Percentiles rank a stretch among this genome's conserved stretches.
Evolutionary conservation across 1,284 basidiomycete species (phyloP).

Genomic region (Cutaneotrichosporon mucoides): DNA sequence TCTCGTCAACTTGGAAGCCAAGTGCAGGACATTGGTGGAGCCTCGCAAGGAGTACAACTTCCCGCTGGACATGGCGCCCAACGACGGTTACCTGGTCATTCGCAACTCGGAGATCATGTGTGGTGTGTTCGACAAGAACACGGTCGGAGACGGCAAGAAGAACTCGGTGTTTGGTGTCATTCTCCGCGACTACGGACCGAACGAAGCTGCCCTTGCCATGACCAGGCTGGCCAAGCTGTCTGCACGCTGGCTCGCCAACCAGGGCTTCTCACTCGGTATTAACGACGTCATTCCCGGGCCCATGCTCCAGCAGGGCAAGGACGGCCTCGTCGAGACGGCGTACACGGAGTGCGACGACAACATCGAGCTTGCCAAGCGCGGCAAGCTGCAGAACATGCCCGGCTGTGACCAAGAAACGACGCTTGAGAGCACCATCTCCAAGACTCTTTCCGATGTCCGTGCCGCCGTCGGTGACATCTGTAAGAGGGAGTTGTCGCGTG

Average conservation of each 20-base stretch:
- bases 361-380: conserved; percentile 85
- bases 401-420: conserved; percentile 98
- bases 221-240: conserved; percentile 93
- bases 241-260: conserved; percentile 93
- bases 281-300: conserved; percentile 97
- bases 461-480: conserved; percentile 96
- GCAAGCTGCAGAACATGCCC: conserved; percentile 89
- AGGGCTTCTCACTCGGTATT: conserved; percentile 97
- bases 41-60: conserved; percentile 55
- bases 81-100: conserved; percentile 97
- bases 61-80: conserved; percentile 81
- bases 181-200: conserved; percentile 90
- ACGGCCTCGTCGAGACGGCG: conserved; percentile 79
- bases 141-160: conserved; percentile 97
- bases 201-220: conserved; percentile 94
- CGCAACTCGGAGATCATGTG: conserved; percentile 99
- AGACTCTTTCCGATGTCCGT: conserved; percentile 88
- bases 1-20: conserved; percentile 91
- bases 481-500: conserved; percentile 92
- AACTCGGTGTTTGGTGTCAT: conserved; percentile 99
- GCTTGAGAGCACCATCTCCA: conserved; percentile 90
- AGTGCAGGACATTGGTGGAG: conserved; percentile 90
- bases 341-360: conserved; percentile 83
- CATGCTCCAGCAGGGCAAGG: conserved; percentile 73
- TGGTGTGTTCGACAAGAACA: conserved; percentile 98